Conservation (phyloP, 768 basidiomycete species). For the Lactarius psammicola region DNA sequence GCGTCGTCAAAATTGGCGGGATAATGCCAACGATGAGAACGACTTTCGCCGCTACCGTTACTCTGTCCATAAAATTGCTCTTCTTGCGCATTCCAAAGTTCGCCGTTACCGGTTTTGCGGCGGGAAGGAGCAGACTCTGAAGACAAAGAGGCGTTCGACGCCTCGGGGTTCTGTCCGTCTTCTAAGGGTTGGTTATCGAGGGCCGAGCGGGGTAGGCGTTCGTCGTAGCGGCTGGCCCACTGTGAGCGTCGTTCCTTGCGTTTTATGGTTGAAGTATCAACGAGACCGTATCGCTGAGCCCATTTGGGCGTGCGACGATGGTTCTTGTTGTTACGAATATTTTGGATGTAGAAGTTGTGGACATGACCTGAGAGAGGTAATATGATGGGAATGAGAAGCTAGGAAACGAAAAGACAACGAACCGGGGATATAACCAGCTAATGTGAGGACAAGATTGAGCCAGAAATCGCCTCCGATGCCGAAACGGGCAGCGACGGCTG, state of each 20-base stretch:
- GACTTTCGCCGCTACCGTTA: slow-evolving; percentile 37
- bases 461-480: slow-evolving; percentile 91
- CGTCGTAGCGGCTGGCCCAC: slow-evolving; percentile 86
- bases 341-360: slow-evolving; percentile 96
- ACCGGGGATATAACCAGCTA: slow-evolving; percentile 91
- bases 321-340: slow-evolving; percentile 94
- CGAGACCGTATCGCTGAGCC: slow-evolving; percentile 86
- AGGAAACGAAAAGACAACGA: slow-evolving; percentile 26
- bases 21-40: slow-evolving; percentile 68
- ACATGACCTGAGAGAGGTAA: slow-evolving; percentile 58
- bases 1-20: slow-evolving; percentile 78
- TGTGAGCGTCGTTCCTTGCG: slow-evolving; percentile 79
- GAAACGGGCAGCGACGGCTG: slow-evolving; percentile 92
- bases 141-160: slow-evolving; percentile 34
- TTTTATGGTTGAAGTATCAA: slow-evolving; percentile 73
- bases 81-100: slow-evolving; percentile 72
- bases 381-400: slow-evolving; percentile 15
- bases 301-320: slow-evolving; percentile 93
- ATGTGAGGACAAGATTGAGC: slow-evolving; percentile 83
- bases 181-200: slow-evolving; percentile 70
- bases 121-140: slow-evolving; percentile 33
- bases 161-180: slow-evolving; percentile 64
- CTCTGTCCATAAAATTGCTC: slow-evolving; percentile 68
- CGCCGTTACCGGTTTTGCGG: slow-evolving; percentile 45
- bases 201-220: slow-evolving; percentile 68